Conservation (phyloP, 2,329 filamentous ascomycete genomes). For the Colletotrichum sidae region DNA sequence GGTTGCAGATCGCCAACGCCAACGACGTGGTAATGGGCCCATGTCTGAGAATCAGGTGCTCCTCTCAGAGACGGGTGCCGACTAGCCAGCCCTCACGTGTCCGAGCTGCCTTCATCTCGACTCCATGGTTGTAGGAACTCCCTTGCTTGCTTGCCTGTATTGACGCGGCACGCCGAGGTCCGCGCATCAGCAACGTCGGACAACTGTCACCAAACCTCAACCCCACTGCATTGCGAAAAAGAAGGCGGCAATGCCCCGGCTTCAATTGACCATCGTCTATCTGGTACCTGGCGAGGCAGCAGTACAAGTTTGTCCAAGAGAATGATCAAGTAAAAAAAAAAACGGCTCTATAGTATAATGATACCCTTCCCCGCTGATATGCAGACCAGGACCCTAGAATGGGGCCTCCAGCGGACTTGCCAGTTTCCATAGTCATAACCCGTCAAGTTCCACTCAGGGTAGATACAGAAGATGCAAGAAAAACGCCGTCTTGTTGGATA, state of each 20-base stretch:
- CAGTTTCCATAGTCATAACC: conserved; percentile 30
- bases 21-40: conserved; percentile 20
- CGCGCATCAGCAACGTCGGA: too few relatives aligned
- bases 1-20: conserved; percentile 27
- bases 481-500: conserved; percentile 5
- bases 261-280: conserved; percentile 17
- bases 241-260: conserved; percentile 10
- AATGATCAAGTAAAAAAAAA: not conserved
- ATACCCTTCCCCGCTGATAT: conserved; percentile 19
- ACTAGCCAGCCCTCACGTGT: too few relatives aligned
- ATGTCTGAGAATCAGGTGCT: conserved; percentile 19
- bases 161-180: too few relatives aligned
- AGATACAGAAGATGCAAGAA: conserved; percentile 35
- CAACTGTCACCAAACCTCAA: too few relatives aligned
- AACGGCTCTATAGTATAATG: conserved; percentile 20
- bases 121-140: not conserved
- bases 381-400: conserved; percentile 7
- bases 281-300: conserved; percentile 24
- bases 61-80: not conserved
- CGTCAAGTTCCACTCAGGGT: conserved; percentile 29
- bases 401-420: conserved; percentile 7
- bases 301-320: not conserved
- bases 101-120: too few relatives aligned
- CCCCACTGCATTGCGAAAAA: not conserved
- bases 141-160: conserved; percentile 7